Evolutionary conservation across 495 filamentous ascomycete species (phyloP), one percentile per base, ranked within the genome.

Genomic region (Xylaria flabelliformis): DNA sequence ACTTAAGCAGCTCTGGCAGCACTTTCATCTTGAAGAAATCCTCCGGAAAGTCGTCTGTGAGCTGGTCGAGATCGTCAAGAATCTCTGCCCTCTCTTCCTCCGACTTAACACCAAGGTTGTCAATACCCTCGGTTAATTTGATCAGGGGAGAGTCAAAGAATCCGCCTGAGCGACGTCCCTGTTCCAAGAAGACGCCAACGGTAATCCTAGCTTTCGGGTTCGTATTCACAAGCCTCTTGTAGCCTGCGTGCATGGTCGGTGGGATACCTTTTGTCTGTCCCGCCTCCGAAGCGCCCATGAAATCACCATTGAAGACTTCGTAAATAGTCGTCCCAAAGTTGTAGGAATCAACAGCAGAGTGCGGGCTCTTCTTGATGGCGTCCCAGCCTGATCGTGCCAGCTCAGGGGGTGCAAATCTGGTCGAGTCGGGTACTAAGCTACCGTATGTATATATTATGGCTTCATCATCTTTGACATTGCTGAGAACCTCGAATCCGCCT

Each of bases 1-100:
- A 96, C 76, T 98, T 98, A 0, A 99, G 85, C n/a, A 99, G 84
- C 79, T 98, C 96, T 0, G 96, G 96, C 19, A 99, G 86, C 13
- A 98, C 89, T 76, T 98, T 99, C 89, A 96, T 93, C 78, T 95
- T 97, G 84, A 98, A 96, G 79, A 96, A 99, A 67, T 97, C 95
- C 75, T 98, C 96, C 0, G 96, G 96, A 73, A 98, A 97, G 79
- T 98, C 94, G 72, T 97, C 94, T 0, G 93, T 91, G 6, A 97
- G 88, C 62, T 92, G 86, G 74, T 97, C 94, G 5, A 99, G 87
- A 79, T 97, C 92, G 77, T 90, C 90, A 6, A 99, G 85, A 71
- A 99, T 97, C 42, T 90, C 89, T 68, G 98, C 92, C 71, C 93
- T 87, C 79, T 98, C 96, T 17, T 83, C 84, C 73, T 97, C 93